These are phyloP conservation scores for Panicum miliaceum DNA, from an alignment of 176 grass and related monocot genomes.

Conservation along the genomic window DNA sequence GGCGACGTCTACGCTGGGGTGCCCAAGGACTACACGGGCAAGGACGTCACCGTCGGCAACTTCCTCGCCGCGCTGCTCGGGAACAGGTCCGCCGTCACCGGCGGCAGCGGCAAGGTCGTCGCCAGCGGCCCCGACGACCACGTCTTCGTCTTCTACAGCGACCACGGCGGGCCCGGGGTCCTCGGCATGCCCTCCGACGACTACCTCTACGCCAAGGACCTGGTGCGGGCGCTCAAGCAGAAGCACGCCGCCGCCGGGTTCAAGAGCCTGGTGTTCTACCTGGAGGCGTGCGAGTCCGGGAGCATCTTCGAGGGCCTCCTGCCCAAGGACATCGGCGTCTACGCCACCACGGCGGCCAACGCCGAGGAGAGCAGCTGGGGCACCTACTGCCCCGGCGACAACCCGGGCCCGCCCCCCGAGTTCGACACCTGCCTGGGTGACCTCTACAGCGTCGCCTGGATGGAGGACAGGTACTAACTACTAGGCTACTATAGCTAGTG, in stretches of 20 bases:
- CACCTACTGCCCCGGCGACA: slow-evolving; percentile 85
- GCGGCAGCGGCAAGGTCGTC: slow-evolving; percentile 82
- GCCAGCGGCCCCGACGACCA: slow-evolving; percentile 71
- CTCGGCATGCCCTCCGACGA: slow-evolving; percentile 75
- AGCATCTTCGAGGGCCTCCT: slow-evolving; percentile 87
- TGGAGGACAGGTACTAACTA: slow-evolving; percentile 67
- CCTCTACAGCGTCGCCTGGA: slow-evolving; percentile 90
- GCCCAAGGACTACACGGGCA: slow-evolving; percentile 88
- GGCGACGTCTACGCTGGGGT: slow-evolving; percentile 83
- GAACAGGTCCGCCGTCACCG: slow-evolving; percentile 64
- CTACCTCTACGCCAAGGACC: slow-evolving; percentile 82
- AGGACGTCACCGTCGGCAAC: slow-evolving; percentile 65
- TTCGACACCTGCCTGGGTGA: slow-evolving; percentile 88
- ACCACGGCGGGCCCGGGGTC: slow-evolving; percentile 78
- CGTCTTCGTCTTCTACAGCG: slow-evolving; percentile 79
- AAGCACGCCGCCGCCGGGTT: slow-evolving; percentile 65
- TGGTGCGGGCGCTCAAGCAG: slow-evolving; percentile 52
- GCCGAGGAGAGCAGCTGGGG: slow-evolving; percentile 91
- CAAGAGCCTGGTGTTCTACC: slow-evolving; percentile 80
- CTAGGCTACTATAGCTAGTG: too few relatives aligned
- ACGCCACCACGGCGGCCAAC: slow-evolving; percentile 89
- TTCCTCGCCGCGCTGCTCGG: slow-evolving; percentile 76
- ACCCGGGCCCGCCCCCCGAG: slow-evolving; percentile 47
- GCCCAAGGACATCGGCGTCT: slow-evolving; percentile 60
- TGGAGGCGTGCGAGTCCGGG: slow-evolving; percentile 94